phyloP scores from a whole-genome alignment of 805 yeast species.

The Saturnispora quitensis region DNA sequence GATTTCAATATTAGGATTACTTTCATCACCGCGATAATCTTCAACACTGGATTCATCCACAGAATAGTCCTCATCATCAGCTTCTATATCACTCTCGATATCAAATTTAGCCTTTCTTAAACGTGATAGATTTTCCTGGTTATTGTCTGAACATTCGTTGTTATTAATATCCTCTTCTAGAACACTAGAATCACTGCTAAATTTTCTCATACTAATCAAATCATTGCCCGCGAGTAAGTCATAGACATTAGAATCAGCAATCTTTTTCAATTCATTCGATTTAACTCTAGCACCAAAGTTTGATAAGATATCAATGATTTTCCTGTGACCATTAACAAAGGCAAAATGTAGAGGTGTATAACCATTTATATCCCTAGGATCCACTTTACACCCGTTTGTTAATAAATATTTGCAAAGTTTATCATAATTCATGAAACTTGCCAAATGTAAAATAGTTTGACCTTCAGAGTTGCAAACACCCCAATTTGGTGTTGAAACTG shows the following conservation, averaged over 20 bases:
- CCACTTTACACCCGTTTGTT: constrained; percentile 54
- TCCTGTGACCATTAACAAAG: constrained; percentile 62
- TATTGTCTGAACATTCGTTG: background rate
- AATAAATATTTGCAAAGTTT: constrained; percentile 55
- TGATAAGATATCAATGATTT: constrained; percentile 50
- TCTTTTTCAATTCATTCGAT: constrained; percentile 42
- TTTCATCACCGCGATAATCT: constrained; percentile 5
- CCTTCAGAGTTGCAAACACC: constrained; percentile 76
- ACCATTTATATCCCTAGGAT: constrained; percentile 70
- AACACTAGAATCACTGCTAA: constrained; percentile 3
- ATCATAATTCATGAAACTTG: constrained; percentile 65
- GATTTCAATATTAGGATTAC: constrained; percentile 6
- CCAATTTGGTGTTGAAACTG: constrained; percentile 56
- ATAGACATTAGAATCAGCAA: constrained; percentile 32
- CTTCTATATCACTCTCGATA: constrained; percentile 8
- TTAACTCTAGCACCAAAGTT: constrained; percentile 36
- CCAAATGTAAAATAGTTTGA: constrained; percentile 81
- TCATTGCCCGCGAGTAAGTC: constrained; percentile 23
- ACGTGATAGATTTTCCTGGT: background rate
- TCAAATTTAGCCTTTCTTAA: background rate
- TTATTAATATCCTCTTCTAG: constrained; percentile 7
- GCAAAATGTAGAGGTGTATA: constrained; percentile 86
- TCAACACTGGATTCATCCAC: constrained; percentile 11
- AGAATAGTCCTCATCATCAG: constrained; percentile 6
- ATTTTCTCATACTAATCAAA: constrained; percentile 6